Conservation (phyloP, 192 early-diverging fungal species). For the Geranomyces variabilis region DNA sequence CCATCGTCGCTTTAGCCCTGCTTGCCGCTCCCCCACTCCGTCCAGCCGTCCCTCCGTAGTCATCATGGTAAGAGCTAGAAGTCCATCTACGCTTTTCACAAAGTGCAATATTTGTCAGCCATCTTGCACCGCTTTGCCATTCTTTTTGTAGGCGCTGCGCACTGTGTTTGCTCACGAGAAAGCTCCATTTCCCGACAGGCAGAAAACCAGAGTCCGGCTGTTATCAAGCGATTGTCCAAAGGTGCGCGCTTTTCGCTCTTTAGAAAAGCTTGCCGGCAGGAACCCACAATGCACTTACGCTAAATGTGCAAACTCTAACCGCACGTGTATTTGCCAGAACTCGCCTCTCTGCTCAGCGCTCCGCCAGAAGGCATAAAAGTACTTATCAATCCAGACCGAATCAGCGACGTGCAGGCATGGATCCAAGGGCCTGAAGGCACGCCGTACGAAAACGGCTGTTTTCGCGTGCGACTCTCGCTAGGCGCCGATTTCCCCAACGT, state of each 20-base stretch:
- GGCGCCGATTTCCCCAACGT: conserved; percentile 75
- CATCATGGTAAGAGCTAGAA: no score
- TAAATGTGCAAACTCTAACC: no score
- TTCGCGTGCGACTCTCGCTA: conserved; percentile 72
- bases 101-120: no score
- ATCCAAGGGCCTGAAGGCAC: conserved; percentile 84
- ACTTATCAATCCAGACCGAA: conserved; percentile 67
- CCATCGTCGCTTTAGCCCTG: no score
- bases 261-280: neutral
- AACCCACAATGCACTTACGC: no score
- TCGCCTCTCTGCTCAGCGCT: conserved; percentile 23
- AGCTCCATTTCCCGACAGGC: neutral
- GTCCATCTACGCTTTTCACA: no score
- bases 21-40: no score
- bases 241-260: conserved; percentile 6
- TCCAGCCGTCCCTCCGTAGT: no score
- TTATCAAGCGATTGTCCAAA: conserved; percentile 30
- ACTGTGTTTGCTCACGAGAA: neutral
- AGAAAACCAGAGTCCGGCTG: conserved; percentile 24
- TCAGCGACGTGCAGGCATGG: conserved; percentile 85
- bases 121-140: no score
- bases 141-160: no score
- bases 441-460: conserved; percentile 81
- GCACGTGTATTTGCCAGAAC: conserved; percentile 32
- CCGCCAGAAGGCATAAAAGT: conserved; percentile 86